Evolutionary conservation across 176 grass and related monocot genomes (phyloP).

Genomic region (Oryza glaberrima): DNA sequence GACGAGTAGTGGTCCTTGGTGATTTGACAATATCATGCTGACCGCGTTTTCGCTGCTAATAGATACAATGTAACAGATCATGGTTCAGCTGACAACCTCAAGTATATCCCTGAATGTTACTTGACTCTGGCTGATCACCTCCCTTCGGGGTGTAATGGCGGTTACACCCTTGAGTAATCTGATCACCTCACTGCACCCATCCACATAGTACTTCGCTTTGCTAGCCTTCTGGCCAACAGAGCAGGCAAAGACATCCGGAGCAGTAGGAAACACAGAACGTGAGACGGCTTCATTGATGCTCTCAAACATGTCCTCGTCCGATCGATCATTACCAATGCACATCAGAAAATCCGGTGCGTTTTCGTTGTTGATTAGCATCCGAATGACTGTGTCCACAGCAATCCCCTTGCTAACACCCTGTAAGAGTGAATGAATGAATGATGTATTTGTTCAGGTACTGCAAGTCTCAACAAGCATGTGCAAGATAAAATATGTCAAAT

Average conservation of each 20-base stretch:
- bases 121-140: constrained; percentile 28
- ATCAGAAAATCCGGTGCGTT: constrained; percentile 65
- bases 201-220: constrained; percentile 86
- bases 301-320: constrained; percentile 92
- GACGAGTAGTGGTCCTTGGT: not conserved
- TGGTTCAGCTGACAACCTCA: constrained; percentile 36
- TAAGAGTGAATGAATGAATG: constrained; percentile 1
- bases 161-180: constrained; percentile 60
- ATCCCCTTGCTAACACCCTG: constrained; percentile 78
- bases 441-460: not conserved
- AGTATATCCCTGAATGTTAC: constrained; percentile 46
- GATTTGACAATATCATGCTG: not conserved
- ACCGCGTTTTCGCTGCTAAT: not conserved
- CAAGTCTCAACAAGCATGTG: constrained; percentile 5
- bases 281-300: constrained; percentile 55
- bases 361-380: constrained; percentile 35
- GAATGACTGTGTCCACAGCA: constrained; percentile 65
- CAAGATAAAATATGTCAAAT: not conserved
- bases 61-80: not conserved
- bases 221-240: constrained; percentile 79
- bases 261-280: constrained; percentile 25
- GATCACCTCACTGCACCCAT: constrained; percentile 66
- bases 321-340: constrained; percentile 83
- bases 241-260: constrained; percentile 70
- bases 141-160: constrained; percentile 38